Conservation (phyloP, 352 stramenopile genomes). For the Pythium graminicola region DNA sequence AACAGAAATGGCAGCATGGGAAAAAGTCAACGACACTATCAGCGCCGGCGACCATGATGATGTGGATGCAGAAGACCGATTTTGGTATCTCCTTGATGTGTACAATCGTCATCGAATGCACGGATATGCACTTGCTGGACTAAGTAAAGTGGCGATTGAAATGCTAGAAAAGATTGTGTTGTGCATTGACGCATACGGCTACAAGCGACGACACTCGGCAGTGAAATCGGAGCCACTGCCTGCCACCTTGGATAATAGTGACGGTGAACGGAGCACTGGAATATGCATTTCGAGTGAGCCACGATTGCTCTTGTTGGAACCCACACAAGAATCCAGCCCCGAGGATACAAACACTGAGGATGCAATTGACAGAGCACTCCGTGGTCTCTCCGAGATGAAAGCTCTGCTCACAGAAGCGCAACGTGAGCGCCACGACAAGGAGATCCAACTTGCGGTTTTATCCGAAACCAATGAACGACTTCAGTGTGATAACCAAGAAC, state of each 20-base stretch:
- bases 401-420: neutral
- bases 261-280: no score
- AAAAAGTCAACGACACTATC: neutral
- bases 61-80: neutral
- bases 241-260: no score
- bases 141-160: neutral
- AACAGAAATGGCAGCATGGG: neutral
- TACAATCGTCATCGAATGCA: slow-evolving; percentile 4
- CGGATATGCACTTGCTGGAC: slow-evolving; percentile 2
- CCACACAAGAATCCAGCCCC: neutral
- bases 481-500: slow-evolving; percentile 9
- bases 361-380: neutral
- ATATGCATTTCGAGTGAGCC: no score
- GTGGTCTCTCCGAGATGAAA: neutral
- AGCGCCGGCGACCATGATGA: neutral
- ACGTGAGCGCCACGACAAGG: neutral
- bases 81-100: slow-evolving; percentile 8
- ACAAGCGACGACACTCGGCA: neutral
- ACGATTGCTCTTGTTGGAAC: no score
- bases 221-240: no score
- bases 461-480: neutral
- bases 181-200: slow-evolving; percentile 1
- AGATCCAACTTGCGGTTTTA: neutral
- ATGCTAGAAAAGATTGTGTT: neutral
- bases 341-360: neutral